Percentiles rank a stretch among this genome's conserved stretches.
Evolutionary conservation across 768 basidiomycete species (phyloP).

Genomic region (Lentinula sp.): DNA sequence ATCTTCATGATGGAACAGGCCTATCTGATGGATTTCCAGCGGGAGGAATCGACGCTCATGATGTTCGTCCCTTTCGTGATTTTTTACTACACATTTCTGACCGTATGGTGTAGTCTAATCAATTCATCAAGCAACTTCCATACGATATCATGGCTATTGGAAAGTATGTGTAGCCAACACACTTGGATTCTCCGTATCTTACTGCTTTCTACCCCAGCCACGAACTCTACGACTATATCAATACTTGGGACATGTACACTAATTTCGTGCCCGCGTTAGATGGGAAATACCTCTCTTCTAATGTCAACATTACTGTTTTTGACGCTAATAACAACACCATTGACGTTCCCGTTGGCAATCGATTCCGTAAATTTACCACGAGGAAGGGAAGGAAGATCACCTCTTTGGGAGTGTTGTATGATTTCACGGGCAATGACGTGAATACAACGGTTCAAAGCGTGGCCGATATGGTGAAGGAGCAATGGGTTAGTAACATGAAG

Average conservation of each 20-base stretch:
- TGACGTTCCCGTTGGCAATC: slow-evolving; percentile 29
- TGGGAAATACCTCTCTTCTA: slow-evolving; percentile 77
- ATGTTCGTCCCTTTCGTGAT: slow-evolving; percentile 31
- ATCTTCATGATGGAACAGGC: slow-evolving; percentile 75
- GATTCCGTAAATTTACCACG: slow-evolving; percentile 8
- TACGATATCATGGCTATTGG: slow-evolving; percentile 85
- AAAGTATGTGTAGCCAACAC: slow-evolving; percentile 43
- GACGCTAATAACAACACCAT: slow-evolving; percentile 32
- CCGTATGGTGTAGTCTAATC: slow-evolving; percentile 47
- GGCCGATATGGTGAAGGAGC: slow-evolving; percentile 69
- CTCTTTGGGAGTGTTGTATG: slow-evolving; percentile 71
- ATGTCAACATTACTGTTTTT: slow-evolving; percentile 75
- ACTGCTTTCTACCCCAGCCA: slow-evolving; percentile 40
- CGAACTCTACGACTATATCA: slow-evolving; percentile 71
- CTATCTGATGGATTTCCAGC: slow-evolving; percentile 70
- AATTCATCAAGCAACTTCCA: slow-evolving; percentile 65
- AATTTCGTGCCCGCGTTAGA: slow-evolving; percentile 63
- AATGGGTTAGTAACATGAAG: slow-evolving; percentile 49
- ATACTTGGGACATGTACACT: slow-evolving; percentile 65
- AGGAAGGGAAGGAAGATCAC: slow-evolving; percentile 65
- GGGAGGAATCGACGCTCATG: slow-evolving; percentile 67
- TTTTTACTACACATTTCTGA: slow-evolving; percentile 6
- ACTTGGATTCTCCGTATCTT: too few species aligned
- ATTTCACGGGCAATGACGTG: slow-evolving; percentile 65
- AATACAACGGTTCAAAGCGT: slow-evolving; percentile 76